Evolutionary conservation across 2,329 filamentous ascomycete species (phyloP).

Genomic region (Arthrobotrys entomopaga): DNA sequence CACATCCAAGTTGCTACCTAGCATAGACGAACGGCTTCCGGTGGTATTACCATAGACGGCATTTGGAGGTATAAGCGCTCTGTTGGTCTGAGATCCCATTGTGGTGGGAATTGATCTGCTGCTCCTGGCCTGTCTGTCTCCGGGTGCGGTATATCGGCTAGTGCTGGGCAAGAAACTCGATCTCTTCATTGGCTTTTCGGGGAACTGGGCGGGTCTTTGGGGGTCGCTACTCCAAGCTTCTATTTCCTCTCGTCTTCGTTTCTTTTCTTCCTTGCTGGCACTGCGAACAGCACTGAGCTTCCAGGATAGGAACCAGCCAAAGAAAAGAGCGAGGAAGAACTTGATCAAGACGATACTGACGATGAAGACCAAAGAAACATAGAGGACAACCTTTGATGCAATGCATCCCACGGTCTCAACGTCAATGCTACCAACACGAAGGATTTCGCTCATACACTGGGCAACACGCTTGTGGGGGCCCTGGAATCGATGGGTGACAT

Average conservation of each 20-base stretch:
- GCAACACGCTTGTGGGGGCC: conserved; percentile 81
- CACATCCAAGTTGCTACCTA: conserved; percentile 59
- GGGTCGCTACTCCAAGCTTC: conserved; percentile 99
- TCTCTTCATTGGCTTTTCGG: conserved; percentile 75
- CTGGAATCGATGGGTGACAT: conserved; percentile 89
- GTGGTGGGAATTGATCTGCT: conserved; percentile 75
- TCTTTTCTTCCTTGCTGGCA: conserved; percentile 84
- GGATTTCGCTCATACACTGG: conserved; percentile 88
- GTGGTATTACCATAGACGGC: conserved; percentile 74
- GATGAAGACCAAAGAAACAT: conserved; percentile 91
- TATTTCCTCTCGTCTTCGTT: conserved; percentile 89
- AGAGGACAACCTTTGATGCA: conserved; percentile 94
- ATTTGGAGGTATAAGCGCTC: conserved; percentile 75
- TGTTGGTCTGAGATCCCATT: conserved; percentile 88
- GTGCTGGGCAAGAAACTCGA: conserved; percentile 91
- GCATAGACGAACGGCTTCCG: conserved; percentile 69
- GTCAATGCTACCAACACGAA: conserved; percentile 95
- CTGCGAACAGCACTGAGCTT: conserved; percentile 77
- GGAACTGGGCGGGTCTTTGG: conserved; percentile 83
- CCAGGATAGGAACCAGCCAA: conserved; percentile 91
- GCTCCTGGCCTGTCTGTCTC: conserved; percentile 70
- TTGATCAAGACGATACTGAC: conserved; percentile 85
- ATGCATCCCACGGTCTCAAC: conserved; percentile 97
- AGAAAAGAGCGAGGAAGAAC: conserved; percentile 86
- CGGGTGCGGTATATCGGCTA: conserved; percentile 78